Conservation (phyloP, 1,139 yeast species). For the Scheffersomyces parashehatae region DNA sequence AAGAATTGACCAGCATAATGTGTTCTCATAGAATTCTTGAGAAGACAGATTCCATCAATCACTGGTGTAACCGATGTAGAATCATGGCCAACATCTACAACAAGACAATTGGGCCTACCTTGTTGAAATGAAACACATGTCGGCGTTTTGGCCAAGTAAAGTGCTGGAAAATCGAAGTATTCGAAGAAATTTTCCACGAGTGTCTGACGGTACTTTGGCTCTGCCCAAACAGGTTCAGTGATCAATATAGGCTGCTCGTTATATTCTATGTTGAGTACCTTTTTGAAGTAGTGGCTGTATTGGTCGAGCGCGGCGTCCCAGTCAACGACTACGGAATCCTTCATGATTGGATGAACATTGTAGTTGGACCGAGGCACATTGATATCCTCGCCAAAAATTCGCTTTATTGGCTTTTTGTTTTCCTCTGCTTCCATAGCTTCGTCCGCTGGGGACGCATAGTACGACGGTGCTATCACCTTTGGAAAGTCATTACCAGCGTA, state of each 20-base stretch:
- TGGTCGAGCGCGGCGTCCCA: constrained; percentile 79
- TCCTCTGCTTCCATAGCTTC: constrained; percentile 8
- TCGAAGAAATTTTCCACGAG: constrained; percentile 80
- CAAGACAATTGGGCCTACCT: constrained; percentile 90
- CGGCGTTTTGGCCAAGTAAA: constrained; percentile 81
- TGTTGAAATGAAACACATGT: constrained; percentile 91
- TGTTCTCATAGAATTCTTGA: constrained; percentile 69
- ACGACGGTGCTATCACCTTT: constrained; percentile 70
- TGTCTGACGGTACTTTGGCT: constrained; percentile 64
- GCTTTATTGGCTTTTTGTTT: constrained; percentile 12
- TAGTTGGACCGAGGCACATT: constrained; percentile 53
- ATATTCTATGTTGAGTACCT: constrained; percentile 51
- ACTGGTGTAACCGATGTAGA: constrained; percentile 86
- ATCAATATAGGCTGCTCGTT: constrained; percentile 73
- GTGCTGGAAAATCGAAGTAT: constrained; percentile 75
- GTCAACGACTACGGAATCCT: constrained; percentile 61
- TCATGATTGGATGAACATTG: constrained; percentile 58
- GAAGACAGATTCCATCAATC: constrained; percentile 85
- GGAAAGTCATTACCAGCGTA: constrained; percentile 96
- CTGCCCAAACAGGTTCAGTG: constrained; percentile 88
- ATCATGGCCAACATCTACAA: constrained; percentile 91
- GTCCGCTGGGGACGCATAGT: constrained; percentile 28
- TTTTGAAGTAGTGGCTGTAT: constrained; percentile 54
- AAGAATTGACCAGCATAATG: constrained; percentile 65
- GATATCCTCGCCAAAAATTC: constrained; percentile 57